Conservation (phyloP, 2,329 filamentous ascomycete species). For the Seiridium cupressi region DNA sequence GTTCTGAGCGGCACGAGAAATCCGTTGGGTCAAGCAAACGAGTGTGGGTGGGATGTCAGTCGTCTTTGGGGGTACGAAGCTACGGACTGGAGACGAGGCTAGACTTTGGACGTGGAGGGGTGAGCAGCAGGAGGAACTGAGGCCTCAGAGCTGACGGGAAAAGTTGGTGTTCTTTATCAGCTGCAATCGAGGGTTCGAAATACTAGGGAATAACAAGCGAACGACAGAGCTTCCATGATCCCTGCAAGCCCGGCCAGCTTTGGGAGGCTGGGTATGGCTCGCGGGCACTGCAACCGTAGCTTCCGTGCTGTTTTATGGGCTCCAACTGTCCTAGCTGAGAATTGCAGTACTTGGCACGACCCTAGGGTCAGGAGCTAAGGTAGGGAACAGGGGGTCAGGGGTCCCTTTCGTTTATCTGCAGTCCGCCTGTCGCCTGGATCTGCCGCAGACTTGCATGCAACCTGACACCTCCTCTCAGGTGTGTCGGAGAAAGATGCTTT, state of each 20-base stretch:
- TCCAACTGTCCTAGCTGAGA: too few relatives aligned
- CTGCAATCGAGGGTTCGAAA: not conserved
- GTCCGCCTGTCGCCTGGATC: not conserved
- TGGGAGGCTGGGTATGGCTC: constrained; percentile 4
- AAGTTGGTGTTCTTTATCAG: not conserved
- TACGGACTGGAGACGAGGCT: not conserved
- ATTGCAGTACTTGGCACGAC: too few relatives aligned
- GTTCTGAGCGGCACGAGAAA: not conserved
- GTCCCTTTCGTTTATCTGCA: constrained; percentile 2
- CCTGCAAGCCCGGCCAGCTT: not conserved
- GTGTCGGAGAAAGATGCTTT: not conserved
- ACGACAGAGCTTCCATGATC: not conserved
- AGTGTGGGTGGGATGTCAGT: not conserved
- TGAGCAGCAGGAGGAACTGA: not conserved
- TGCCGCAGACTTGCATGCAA: not conserved
- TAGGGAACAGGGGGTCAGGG: not conserved
- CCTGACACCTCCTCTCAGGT: not conserved
- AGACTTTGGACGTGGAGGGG: not conserved
- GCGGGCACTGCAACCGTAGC: not conserved
- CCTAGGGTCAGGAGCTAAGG: not conserved
- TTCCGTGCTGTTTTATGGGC: not conserved
- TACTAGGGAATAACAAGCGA: not conserved
- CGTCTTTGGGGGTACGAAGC: not conserved
- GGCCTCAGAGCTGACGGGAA: not conserved
- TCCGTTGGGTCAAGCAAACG: not conserved